Percentiles rank a stretch among this genome's conserved stretches.
Evolutionary conservation across 2,329 filamentous ascomycete genomes (phyloP).

Genomic region (Trichoderma sp.): DNA sequence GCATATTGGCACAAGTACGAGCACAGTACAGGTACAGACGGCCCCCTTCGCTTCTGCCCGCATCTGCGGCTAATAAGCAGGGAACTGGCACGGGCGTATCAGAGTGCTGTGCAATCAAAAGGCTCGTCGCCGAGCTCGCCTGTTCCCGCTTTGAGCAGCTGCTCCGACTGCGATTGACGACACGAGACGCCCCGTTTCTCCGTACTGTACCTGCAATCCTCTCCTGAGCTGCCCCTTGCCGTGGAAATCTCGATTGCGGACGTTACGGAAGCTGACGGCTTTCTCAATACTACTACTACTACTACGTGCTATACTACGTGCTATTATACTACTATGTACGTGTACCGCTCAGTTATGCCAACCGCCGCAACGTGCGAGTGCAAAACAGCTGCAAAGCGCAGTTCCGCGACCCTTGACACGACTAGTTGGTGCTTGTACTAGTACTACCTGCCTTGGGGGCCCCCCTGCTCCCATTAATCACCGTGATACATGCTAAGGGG

Average conservation of each 20-base stretch:
- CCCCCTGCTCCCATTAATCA: not conserved
- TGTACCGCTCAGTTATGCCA: not conserved
- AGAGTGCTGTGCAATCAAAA: constrained; percentile 16
- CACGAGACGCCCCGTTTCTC: constrained; percentile 16
- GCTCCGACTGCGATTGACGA: constrained; percentile 16
- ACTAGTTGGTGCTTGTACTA: not conserved
- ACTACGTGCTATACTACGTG: too few species aligned
- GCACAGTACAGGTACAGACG: not conserved
- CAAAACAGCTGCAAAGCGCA: not conserved
- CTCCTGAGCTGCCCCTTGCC: constrained; percentile 9
- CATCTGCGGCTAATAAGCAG: constrained; percentile 19
- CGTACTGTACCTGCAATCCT: constrained; percentile 1
- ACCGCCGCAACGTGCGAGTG: not conserved
- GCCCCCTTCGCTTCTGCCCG: constrained; percentile 17
- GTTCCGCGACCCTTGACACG: not conserved
- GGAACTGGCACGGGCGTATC: constrained; percentile 12
- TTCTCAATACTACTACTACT: not conserved
- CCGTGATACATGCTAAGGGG: constrained; percentile 6
- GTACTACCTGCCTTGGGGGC: not conserved
- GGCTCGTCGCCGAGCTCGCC: constrained; percentile 1
- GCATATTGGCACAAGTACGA: constrained; percentile 11
- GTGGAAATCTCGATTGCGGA: constrained; percentile 13
- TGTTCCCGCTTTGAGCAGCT: constrained; percentile 19
- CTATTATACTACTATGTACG: too few species aligned
- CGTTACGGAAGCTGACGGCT: not conserved